Base-by-base conservation (phyloP, 768 basidiomycete species). In the Tylopilus rubrobrunneus region DNA sequence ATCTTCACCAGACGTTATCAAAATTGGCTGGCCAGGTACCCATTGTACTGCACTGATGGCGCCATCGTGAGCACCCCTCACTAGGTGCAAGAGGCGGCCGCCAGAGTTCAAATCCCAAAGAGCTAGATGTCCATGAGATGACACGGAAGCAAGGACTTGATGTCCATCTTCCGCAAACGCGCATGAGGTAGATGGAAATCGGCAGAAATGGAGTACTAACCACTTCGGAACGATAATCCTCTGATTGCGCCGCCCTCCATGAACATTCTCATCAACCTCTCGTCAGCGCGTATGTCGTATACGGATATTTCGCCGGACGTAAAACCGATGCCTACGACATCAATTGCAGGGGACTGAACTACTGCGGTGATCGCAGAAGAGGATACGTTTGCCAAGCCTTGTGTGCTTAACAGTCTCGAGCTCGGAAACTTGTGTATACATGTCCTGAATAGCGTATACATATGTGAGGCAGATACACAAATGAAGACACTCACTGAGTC, bases 311-410 rank as follows among this genome's bases (percentile, higher is more conserved):
- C 85, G 39, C 97, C 97, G 1, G 89, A 90, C 1, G 85, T 76
- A 67, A 90, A 92, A 1, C 93, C 96, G 46, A 99, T 76, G n/a
- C 92, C 97, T 37, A 98, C 79, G 10, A 98, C 92, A 63, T 99
- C 97, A 49, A 98, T 87, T 14, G 95, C 97, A 25, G 96, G 95
- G 9, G 93, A 95, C 67, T 97, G 97, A 1, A 84, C 83, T 37
- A 98, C 64, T 3, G 86, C 75, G 2, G 92, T 94, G 59, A 98
- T 82, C 9, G 89, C 77, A 48, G 65, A 53, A 49, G 71, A 55
- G 57, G 62, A 41, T 60, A 50, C 40, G 61, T 41, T 66, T 70
- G 52, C 66, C 65, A 44, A 58, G 59, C 55, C 50, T 65, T 62
- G 71, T 10, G 71, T 68, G 8, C 76, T 76, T 21, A 81, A 67